Evolutionary conservation across 2,329 filamentous ascomycete genomes (phyloP), one percentile per base, ranked within the genome.

Genomic region (Sporothrix brasiliensis): DNA sequence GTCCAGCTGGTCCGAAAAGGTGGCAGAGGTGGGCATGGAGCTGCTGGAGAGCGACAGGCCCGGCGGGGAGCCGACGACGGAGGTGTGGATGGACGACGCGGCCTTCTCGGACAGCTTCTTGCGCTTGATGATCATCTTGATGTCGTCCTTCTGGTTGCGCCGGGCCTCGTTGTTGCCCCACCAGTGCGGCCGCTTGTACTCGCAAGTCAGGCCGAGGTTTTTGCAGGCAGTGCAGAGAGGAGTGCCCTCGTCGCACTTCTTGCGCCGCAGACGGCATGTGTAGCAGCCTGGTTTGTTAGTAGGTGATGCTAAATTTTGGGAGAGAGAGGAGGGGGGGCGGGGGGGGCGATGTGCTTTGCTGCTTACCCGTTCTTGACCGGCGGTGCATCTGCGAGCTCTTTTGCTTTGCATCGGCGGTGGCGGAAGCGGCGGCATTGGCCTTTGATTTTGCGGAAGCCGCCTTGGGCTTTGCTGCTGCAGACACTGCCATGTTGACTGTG

Each of bases 161-260:
- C 95, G 87, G 77, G 91, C 89, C 74, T 97, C 93, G 77, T 92
- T 91, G 85, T 95, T 97, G 82, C 91, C 92, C 95, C 95, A 99
- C 95, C 95, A 99, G 82, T 92, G 88, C 50, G 95, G 95, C 78
- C 94, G 86, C 86, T 97, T 97, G 84, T 98, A 99, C 84, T 98
- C 93, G 83, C 95, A 99, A 77, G 87, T 86, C 70, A 99, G 86
- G 69, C 92, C 91, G 70, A 99, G 89, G 77, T 89, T 85, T 76
- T 87, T 89, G 85, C 88, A 90, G 72, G 88, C 88, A 19, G 86
- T 85, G 83, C 88, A 90, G 76, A 84, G 81, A 68, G 87, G 87
- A 50, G 83, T 81, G 73, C 86, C 87, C 79, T 90, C 88, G 77
- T 90, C 88, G 81, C 88, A 90, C 84, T 90, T 90, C 81, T 90